These are phyloP conservation scores for Candolleomyces efflorescens DNA, from an alignment of 768 basidiomycete species.

Conservation along the genomic window DNA sequence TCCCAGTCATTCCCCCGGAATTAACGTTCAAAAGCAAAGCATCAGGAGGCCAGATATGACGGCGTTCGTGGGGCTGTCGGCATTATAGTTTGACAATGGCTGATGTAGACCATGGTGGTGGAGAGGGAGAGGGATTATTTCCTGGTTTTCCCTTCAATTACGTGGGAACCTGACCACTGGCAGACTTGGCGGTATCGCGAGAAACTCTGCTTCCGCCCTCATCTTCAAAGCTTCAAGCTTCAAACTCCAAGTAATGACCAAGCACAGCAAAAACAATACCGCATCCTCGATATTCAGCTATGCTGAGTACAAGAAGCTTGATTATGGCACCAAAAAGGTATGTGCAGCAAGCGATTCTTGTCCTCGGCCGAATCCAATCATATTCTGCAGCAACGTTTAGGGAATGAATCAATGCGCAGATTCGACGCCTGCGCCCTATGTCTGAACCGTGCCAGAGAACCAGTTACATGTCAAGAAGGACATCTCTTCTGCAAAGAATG, in stretches of 20 bases:
- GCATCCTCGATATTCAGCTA: conserved; percentile 89
- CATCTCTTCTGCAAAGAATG: conserved; percentile 98
- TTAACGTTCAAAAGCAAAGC: too few relatives aligned
- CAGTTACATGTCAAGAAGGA: conserved; percentile 78
- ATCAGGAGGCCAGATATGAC: too few relatives aligned
- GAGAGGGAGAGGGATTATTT: neutral
- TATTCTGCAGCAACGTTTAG: conserved; percentile 60
- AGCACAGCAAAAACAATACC: conserved; percentile 88
- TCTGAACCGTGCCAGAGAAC: conserved; percentile 76
- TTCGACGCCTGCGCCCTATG: conserved; percentile 93
- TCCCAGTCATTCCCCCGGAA: too few relatives aligned
- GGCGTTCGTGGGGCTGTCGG: too few relatives aligned
- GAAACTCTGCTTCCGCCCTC: neutral
- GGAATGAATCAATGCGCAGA: conserved; percentile 88
- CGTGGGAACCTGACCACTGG: conserved; percentile 3
- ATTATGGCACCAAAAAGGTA: conserved; percentile 80
- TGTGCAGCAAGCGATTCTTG: conserved; percentile 13
- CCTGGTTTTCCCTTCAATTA: neutral
- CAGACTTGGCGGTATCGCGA: neutral
- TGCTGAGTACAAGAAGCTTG: conserved; percentile 81
- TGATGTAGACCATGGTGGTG: neutral
- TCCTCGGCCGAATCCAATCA: neutral
- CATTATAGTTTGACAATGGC: too few relatives aligned
- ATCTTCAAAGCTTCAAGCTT: too few relatives aligned
- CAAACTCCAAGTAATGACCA: conserved; percentile 68